phyloP scores from a whole-genome alignment of 306 rosid species.

The Herpetospermum pedunculosum region DNA sequence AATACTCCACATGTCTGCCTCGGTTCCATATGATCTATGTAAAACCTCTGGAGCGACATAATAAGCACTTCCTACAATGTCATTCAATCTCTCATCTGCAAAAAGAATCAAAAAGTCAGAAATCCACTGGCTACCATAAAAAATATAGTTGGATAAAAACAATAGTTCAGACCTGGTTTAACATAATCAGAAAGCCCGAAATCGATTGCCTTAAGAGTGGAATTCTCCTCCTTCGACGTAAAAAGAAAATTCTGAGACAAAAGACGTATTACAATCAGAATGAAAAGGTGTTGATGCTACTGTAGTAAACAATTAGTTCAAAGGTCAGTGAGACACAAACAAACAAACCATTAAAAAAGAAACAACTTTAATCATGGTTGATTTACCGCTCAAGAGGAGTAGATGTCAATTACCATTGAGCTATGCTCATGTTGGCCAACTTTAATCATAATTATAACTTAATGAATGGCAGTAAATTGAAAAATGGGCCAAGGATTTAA shows the following conservation, averaged over 20 bases:
- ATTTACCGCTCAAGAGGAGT: too few relatives aligned
- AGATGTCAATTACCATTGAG: too few relatives aligned
- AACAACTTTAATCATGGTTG: too few relatives aligned
- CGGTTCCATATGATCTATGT: conserved; percentile 76
- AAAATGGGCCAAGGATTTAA: not conserved
- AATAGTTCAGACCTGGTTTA: conserved; percentile 50
- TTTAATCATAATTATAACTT: too few relatives aligned
- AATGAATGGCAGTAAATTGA: not conserved
- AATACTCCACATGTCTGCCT: conserved; percentile 89
- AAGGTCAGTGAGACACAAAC: not conserved
- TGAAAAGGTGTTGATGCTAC: too few relatives aligned
- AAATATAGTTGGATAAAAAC: not conserved
- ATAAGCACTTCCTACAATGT: conserved; percentile 82
- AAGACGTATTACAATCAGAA: conserved; percentile 1
- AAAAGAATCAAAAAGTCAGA: not conserved
- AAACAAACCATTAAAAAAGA: not conserved
- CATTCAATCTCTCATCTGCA: conserved; percentile 78
- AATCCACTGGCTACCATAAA: not conserved
- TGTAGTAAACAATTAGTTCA: not conserved
- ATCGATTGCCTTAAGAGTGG: conserved; percentile 62
- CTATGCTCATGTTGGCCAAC: too few relatives aligned
- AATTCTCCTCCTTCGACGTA: conserved; percentile 47
- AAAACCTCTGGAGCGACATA: conserved; percentile 89
- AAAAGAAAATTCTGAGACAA: conserved; percentile 71
- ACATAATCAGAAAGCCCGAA: conserved; percentile 83